phyloP scores from a whole-genome alignment of 805 yeast genomes.

The Lipomyces mesembrius region DNA sequence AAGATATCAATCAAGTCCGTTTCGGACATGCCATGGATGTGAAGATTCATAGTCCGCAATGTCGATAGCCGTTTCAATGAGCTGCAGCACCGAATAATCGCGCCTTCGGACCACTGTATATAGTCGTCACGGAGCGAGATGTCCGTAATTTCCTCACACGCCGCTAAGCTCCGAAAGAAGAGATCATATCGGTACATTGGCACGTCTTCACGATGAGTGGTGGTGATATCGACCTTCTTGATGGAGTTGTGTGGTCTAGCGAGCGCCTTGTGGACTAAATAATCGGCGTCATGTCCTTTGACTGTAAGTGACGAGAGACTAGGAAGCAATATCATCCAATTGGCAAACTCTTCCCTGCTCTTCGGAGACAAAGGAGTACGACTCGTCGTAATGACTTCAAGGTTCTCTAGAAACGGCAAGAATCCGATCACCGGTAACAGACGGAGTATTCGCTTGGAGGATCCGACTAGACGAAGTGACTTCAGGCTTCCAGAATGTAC shows the following conservation, averaged over 20 bases:
- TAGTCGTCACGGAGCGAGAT: conserved; percentile 1
- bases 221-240: not conserved
- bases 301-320: not conserved
- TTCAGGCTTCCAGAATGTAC: conserved; percentile 12
- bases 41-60: conserved; percentile 5
- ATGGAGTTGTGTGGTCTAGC: conserved; percentile 4
- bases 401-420: conserved; percentile 7
- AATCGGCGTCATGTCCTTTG: conserved; percentile 14
- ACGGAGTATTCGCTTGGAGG: conserved; percentile 7
- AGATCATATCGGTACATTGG: conserved; percentile 14
- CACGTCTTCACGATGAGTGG: conserved; percentile 11
- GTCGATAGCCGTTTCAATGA: conserved; percentile 9
- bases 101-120: conserved; percentile 10
- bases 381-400: conserved; percentile 13
- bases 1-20: conserved; percentile 6
- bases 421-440: conserved; percentile 16
- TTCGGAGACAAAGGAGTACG: conserved; percentile 3
- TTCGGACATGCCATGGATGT: conserved; percentile 13
- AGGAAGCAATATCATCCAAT: conserved; percentile 16
- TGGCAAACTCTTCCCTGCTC: not conserved
- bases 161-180: conserved; percentile 15
- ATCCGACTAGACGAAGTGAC: conserved; percentile 11
- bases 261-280: conserved; percentile 5
- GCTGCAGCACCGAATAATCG: not conserved
- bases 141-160: conserved; percentile 8